Evolutionary conservation across 192 early-diverging fungal species (phyloP), one percentile per base, ranked within the genome.

Genomic region (Dispira simplex): DNA sequence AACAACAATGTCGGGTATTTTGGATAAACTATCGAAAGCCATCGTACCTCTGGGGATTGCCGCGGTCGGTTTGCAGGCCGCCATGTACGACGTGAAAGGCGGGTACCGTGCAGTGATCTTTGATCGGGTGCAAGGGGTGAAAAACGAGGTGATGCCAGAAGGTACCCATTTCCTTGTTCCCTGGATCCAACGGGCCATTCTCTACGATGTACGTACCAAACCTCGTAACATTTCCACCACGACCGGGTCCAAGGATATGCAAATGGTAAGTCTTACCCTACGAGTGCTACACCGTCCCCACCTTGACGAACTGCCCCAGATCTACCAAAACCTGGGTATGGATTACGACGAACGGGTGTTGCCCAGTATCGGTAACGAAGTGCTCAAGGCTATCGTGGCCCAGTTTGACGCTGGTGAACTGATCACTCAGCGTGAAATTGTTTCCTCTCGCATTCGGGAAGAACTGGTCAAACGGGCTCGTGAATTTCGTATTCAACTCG

Each of bases 171-270:
- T 99, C 69, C 81, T 97, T 64, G 73, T 99, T 25, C 96, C 96
- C n/a, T 96, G 92, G 91, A 79, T 95, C 55, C 96, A 99, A 75
- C 80, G 85, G 23, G 86, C 94, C 3, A 81, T 95, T 47, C 68
- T 85, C 54, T 94, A 84, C 64, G 96, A 99, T 71, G 89, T 95
- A 49, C 92, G 96, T 62, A 95, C 89, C 55, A 85, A 86, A 67
- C 96, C 96, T 51, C 86, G 96, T 67, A 88, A 96, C 77, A 99
- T 99, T 71, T 90, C 91, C 46, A 97, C 96, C 66, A 96, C 91
- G 0, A 99, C 96, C n/a, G 96, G 94, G 54, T 97, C 94, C 55
- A 95, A 93, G 80, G 96, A 99, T 73, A 96, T 99, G 96, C 96
- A 99, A 69, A 93, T 90, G 87, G 89, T 97, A 14, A 89, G 86